Base-by-base conservation (phyloP, 2,329 filamentous ascomycete species). In the Cylindrodendrum hubeiense region DNA sequence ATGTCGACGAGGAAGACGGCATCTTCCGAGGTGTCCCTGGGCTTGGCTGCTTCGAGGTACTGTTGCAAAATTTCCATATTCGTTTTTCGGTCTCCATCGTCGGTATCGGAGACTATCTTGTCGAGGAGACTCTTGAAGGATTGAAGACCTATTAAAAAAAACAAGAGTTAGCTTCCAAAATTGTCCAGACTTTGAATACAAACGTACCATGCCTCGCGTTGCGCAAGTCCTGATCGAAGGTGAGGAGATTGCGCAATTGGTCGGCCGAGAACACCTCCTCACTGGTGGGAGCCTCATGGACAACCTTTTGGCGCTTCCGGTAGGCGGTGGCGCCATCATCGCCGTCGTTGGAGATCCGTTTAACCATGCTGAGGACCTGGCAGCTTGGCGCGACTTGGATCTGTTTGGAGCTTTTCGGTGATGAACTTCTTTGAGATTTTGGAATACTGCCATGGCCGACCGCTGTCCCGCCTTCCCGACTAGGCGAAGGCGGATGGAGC, bases 121-220 rank as follows among this genome's bases (percentile, higher is more conserved):
- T 95, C 92, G 66, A 95, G 88, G 47, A 95, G 89, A 8, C 83
- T 79, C 76, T 93, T 93, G 81, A 93, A 88, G 0, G 89, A 89
- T 72, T 90, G 87, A 12, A 93, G 85, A 21, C 89, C 90, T 91
- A 52, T 2, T n/a, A n/a, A n/a, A 39, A 0, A 12, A 44, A 37
- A 46, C 53, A 64, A 12, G 39, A 47, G 12, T 64, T 61, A 60
- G 54, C 6, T n/a, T 13, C 12, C 5, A 15, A n/a, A 2, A 30
- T 7, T 44, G 24, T 30, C 17, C 44, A 9, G 41, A 7, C 22
- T 7, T 49, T 50, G 21, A 6, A 15, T 19, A 43, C 24, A 17
- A 51, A 76, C 80, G 52, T 79, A 88, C 87, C 91, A 80, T 92
- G 91, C 77, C 91, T 87, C 74, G 91, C 85, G 79, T 88, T 84